phyloP scores from a whole-genome alignment of 2,329 filamentous ascomycete species.

The Xylaria sp. region DNA sequence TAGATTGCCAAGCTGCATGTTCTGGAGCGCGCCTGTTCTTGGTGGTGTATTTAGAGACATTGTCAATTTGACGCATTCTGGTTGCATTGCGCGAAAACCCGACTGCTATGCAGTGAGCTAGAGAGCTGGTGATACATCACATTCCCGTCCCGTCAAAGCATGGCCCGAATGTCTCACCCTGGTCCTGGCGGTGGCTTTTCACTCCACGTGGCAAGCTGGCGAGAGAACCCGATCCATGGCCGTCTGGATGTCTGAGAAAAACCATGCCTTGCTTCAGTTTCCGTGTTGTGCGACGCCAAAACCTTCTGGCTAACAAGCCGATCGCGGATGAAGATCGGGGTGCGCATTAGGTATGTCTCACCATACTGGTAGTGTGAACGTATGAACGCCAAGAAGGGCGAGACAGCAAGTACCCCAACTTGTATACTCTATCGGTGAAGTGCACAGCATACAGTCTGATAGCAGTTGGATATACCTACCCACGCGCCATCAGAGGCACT shows the following conservation, averaged over 20 bases:
- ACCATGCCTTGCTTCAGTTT: slow-evolving; percentile 6
- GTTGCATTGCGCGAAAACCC: slow-evolving; percentile 16
- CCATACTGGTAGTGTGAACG: slow-evolving; percentile 8
- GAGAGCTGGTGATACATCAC: slow-evolving; percentile 26
- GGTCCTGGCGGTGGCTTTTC: slow-evolving; percentile 28
- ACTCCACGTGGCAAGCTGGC: slow-evolving; percentile 34
- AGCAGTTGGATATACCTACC: not conserved
- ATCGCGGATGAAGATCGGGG: slow-evolving; percentile 11
- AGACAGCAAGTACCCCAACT: not conserved
- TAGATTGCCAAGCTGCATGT: slow-evolving; percentile 17
- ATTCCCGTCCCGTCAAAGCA: slow-evolving; percentile 9
- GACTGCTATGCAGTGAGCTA: slow-evolving; percentile 16
- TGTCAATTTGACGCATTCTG: not conserved
- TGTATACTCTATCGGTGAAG: not conserved
- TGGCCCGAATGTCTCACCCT: slow-evolving; percentile 29
- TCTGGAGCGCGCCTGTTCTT: slow-evolving; percentile 6
- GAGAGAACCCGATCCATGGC: slow-evolving; percentile 23
- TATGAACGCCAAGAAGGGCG: slow-evolving; percentile 23
- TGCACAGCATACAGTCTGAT: not conserved
- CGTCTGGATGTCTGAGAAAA: slow-evolving; percentile 12
- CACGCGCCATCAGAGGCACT: not conserved
- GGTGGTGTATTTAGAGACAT: slow-evolving; percentile 1
- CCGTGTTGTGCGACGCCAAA: slow-evolving; percentile 25
- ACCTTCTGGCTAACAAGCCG: slow-evolving; percentile 13
- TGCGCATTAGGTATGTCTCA: slow-evolving; percentile 25